These are phyloP conservation scores for Rosa multiflora DNA, from an alignment of 306 rosid genomes.

Conservation along the genomic window DNA sequence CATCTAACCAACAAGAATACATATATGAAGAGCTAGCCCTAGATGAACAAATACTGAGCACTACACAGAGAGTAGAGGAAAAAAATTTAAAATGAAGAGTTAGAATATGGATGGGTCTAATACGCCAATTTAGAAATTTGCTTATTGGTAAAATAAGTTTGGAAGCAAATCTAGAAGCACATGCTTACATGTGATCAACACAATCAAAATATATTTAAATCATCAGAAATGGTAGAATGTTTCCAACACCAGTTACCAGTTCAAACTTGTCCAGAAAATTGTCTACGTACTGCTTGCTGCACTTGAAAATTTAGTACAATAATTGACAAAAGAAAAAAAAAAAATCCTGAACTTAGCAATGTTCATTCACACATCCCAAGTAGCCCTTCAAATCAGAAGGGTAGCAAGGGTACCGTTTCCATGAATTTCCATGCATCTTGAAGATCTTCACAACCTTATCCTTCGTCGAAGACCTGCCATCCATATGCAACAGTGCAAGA, in stretches of 20 bases:
- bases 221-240: neutral
- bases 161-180: neutral
- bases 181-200: neutral
- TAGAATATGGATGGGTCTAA: neutral
- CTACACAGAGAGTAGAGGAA: neutral
- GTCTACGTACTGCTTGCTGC: neutral
- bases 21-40: neutral
- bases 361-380: slow-evolving; percentile 22
- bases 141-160: neutral
- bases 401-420: slow-evolving; percentile 50
- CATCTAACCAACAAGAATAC: too few species aligned
- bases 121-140: neutral
- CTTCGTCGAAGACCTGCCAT: slow-evolving; percentile 37
- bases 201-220: neutral
- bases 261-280: neutral
- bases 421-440: slow-evolving; percentile 46
- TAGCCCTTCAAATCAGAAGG: slow-evolving; percentile 38
- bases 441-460: slow-evolving; percentile 43
- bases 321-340: neutral
- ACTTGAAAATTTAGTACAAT: neutral
- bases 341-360: neutral
- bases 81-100: neutral
- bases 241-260: neutral
- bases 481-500: slow-evolving; percentile 42
- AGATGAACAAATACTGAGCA: neutral